Evolutionary conservation across 371 early-diverging fungal species (phyloP), one percentile per base, ranked within the genome.

Genomic region (Lichtheimia ornata): DNA sequence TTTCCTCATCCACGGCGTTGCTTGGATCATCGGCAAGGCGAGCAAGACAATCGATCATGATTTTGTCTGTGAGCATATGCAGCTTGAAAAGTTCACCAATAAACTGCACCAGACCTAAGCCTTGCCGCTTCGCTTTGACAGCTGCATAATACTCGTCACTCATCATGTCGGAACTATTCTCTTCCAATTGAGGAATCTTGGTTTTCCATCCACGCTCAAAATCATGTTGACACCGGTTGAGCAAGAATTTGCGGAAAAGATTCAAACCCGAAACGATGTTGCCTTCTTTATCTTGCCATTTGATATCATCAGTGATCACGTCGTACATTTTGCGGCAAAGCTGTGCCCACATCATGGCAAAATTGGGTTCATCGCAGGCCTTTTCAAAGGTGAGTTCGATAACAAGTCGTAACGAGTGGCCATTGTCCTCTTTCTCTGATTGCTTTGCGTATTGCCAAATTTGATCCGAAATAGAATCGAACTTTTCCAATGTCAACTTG

Each of bases 11-110:
- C 55, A 93, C 96, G 35, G 93, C 91, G n/a, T 88, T 80, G 58
- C 75, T 69, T 56, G 84, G 76, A 64, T 91, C 86, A 57, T 71
- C 64, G 65, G 93, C 77, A 56, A 98, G 83, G 45, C 83, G 81
- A 54, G 73, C 77, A 65, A 97, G 79, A 71, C 96, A 95, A 67
- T 83, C 78, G 69, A 92, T 91, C 87, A 98, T 94, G 56, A 97
- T 92, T 70, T 89, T 89, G 62, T 92, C 91, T 5, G 92, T 88
- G 63, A 98, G 77, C 84, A 98, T 89, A 42, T 80, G 71, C 51
- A 84, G 74, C 79, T 93, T 91, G 88, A 91, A 98, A 50, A 98
- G 83, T 75, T 97, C 96, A 70, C 98, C 97, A 66, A 98, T 93
- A 73, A 97, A 97, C 50, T 81, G 77, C 22, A 95, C 89, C 65